Percentiles rank a stretch among this genome's conserved stretches.
phyloP scores from a whole-genome alignment of 352 stramenopile genomes.

The Thalassiosira livingstoniorum region DNA sequence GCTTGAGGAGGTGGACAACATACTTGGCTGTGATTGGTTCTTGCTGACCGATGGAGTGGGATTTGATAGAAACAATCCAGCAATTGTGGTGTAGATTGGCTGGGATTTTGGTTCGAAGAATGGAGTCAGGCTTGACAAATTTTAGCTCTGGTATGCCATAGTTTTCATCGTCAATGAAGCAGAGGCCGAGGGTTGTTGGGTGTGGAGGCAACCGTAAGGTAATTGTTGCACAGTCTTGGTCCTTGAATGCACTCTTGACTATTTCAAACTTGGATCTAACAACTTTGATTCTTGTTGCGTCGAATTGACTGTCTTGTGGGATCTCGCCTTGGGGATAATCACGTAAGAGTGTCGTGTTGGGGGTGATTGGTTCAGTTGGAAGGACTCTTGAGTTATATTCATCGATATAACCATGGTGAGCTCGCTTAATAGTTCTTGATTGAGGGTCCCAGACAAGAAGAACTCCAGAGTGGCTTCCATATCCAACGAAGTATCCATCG shows the following conservation, averaged over 20 bases:
- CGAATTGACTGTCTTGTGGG: too few species aligned
- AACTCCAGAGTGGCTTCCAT: too few species aligned
- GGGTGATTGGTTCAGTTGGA: too few species aligned
- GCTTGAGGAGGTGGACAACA: neutral
- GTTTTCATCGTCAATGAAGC: constrained; percentile 17
- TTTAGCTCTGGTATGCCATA: constrained; percentile 26
- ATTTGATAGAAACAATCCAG: constrained; percentile 31
- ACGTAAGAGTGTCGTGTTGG: too few species aligned
- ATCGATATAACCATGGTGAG: too few species aligned
- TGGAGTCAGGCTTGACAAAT: neutral
- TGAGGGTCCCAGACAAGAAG: too few species aligned
- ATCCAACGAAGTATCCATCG: too few species aligned
- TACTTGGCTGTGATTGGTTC: constrained; percentile 29
- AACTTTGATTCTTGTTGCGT: too few species aligned
- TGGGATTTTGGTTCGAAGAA: constrained; percentile 19
- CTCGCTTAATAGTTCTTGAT: too few species aligned
- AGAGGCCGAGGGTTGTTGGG: constrained; percentile 2
- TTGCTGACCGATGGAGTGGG: too few species aligned
- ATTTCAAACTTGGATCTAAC: constrained; percentile 4
- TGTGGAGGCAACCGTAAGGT: constrained; percentile 11
- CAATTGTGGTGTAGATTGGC: constrained; percentile 19
- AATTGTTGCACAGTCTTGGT: neutral
- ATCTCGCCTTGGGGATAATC: too few species aligned
- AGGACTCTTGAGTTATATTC: too few species aligned
- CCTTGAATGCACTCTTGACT: neutral